Conservation (phyloP, 108 stramenopile species). For the Stephanodiscus triporus region DNA sequence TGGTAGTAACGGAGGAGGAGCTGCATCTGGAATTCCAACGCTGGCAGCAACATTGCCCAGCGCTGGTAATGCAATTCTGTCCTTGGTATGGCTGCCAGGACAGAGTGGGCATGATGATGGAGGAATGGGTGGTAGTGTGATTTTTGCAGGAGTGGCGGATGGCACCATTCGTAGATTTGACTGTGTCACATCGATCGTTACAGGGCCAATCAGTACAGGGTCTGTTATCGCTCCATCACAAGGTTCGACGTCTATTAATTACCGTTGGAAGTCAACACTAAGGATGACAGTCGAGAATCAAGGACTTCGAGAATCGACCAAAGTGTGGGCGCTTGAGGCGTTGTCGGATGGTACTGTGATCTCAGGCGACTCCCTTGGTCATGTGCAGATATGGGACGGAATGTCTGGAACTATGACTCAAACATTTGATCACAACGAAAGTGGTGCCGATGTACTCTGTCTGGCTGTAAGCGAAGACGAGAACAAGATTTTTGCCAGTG, state of each 20-base stretch:
- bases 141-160: conserved; percentile 92
- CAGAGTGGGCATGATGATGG: conserved; percentile 25
- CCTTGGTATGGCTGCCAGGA: conserved; percentile 77
- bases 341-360: conserved; percentile 85
- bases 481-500: conserved; percentile 86
- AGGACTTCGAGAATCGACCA: conserved; percentile 70
- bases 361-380: conserved; percentile 89
- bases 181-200: conserved; percentile 33
- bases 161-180: conserved; percentile 89
- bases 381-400: conserved; percentile 93
- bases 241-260: conserved; percentile 37
- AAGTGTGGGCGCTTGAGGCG: conserved; percentile 86
- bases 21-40: conserved; percentile 39
- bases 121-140: conserved; percentile 57
- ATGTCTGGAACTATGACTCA: conserved; percentile 80
- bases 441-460: conserved; percentile 83
- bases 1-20: conserved; percentile 22
- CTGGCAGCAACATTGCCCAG: conserved; percentile 79
- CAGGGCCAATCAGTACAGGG: conserved; percentile 47
- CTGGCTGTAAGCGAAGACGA: conserved; percentile 79
- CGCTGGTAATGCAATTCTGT: conserved; percentile 78
- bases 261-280: conserved; percentile 57
- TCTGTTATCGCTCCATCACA: conserved; percentile 31
- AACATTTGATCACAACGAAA: conserved; percentile 81
- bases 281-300: conserved; percentile 89